Percentiles rank a stretch among this genome's conserved stretches.
These are phyloP conservation scores for Omphalea diandra DNA, from an alignment of 441 rosid species.

Conservation along the genomic window DNA sequence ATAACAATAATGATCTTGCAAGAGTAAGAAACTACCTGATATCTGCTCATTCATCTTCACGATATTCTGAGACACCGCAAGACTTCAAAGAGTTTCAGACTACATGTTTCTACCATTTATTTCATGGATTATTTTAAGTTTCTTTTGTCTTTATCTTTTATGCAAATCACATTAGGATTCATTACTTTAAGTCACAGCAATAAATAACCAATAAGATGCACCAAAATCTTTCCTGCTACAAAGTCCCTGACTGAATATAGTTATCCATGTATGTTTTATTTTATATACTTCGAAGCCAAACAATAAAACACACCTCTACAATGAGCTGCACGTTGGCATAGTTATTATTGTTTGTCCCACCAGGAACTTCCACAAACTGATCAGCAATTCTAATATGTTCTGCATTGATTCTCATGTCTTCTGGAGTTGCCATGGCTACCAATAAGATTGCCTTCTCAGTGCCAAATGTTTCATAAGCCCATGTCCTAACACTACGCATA, in stretches of 20 bases:
- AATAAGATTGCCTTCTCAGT: slow-evolving; percentile 89
- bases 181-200: slow-evolving; percentile 5
- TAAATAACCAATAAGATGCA: not conserved
- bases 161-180: slow-evolving; percentile 4
- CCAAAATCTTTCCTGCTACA: slow-evolving; percentile 5
- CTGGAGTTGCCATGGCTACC: slow-evolving; percentile 99
- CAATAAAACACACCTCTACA: slow-evolving; percentile 70
- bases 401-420: slow-evolving; percentile 99
- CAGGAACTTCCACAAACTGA: slow-evolving; percentile 99
- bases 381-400: slow-evolving; percentile 99
- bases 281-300: not conserved
- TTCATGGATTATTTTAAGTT: not conserved
- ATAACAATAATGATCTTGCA: not conserved
- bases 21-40: not conserved
- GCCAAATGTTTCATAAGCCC: slow-evolving; percentile 99
- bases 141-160: not conserved
- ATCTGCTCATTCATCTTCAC: slow-evolving; percentile 9
- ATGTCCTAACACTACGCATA: slow-evolving; percentile 90
- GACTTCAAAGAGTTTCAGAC: slow-evolving; percentile 10
- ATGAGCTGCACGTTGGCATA: slow-evolving; percentile 99
- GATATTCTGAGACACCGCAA: slow-evolving; percentile 15
- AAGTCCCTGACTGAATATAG: slow-evolving; percentile 7
- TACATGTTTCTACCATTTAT: not conserved
- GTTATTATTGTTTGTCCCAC: slow-evolving; percentile 98
- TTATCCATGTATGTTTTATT: not conserved